These are phyloP conservation scores for Hygrophila difformis DNA, from an alignment of 257 asterid genomes.

Conservation along the genomic window DNA sequence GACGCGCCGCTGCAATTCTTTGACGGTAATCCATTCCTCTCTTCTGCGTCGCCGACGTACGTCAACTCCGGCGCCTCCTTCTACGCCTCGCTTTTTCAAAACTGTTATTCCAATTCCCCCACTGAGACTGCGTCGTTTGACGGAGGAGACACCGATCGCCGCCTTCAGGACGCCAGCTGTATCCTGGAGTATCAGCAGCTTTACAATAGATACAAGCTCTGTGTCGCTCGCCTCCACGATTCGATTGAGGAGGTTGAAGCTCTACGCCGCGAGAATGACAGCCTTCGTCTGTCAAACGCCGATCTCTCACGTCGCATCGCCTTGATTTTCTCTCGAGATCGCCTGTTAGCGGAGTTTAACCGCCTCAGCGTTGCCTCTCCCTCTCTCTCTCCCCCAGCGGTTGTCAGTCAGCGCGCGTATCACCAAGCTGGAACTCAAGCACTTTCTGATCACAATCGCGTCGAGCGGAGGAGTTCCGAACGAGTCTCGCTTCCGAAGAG, in stretches of 20 bases:
- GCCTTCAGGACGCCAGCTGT: constrained; percentile 34
- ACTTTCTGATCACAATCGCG: constrained; percentile 28
- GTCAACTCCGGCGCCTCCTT: constrained; percentile 30
- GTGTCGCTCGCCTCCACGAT: constrained; percentile 51
- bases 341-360: constrained; percentile 56
- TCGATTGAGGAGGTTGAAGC: constrained; percentile 44
- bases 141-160: constrained; percentile 35
- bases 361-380: constrained; percentile 36
- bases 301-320: constrained; percentile 63
- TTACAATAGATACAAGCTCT: constrained; percentile 50
- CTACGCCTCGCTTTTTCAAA: constrained; percentile 41
- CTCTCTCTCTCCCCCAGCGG: too few species aligned
- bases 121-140: constrained; percentile 39
- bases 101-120: constrained; percentile 31
- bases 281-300: constrained; percentile 50
- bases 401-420: constrained; percentile 19
- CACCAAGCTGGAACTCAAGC: constrained; percentile 18
- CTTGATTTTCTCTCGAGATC: constrained; percentile 48
- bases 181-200: constrained; percentile 71
- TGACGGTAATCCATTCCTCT: constrained; percentile 32
- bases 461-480: constrained; percentile 29
- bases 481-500: constrained; percentile 61
- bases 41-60: constrained; percentile 38
- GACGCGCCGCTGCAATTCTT: constrained; percentile 23
- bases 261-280: constrained; percentile 51